These are phyloP conservation scores for Aureococcus anophagefferens DNA, from an alignment of 108 stramenopile genomes.

Conservation along the genomic window DNA sequence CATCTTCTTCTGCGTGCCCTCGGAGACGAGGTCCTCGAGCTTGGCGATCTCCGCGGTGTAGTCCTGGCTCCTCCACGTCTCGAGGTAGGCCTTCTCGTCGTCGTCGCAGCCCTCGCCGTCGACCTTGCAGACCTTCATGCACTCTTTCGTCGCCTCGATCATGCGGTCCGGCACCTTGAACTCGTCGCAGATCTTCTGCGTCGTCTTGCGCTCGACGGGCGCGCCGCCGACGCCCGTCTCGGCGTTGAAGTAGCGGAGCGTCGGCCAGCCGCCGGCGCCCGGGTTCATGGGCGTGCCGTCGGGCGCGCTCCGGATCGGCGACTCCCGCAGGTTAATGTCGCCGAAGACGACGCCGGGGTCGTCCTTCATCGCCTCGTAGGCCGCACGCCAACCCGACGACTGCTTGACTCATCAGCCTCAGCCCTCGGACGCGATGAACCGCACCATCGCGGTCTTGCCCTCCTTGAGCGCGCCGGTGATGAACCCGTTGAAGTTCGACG, in stretches of 20 bases:
- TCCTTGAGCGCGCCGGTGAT: neutral
- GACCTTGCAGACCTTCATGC: no score
- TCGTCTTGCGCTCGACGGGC: slow-evolving; percentile 43
- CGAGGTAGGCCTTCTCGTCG: no score
- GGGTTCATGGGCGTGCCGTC: slow-evolving; percentile 24
- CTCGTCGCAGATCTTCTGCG: slow-evolving; percentile 48
- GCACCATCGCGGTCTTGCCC: slow-evolving; percentile 49
- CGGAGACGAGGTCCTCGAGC: no score
- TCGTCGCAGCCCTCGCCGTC: no score
- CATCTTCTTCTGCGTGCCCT: no score
- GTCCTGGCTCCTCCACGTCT: no score
- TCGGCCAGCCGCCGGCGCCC: slow-evolving; percentile 62
- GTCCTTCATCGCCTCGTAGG: slow-evolving; percentile 40
- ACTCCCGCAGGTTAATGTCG: slow-evolving; percentile 44
- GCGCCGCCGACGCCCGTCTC: slow-evolving; percentile 50
- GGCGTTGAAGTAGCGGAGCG: slow-evolving; percentile 55
- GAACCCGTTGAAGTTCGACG: neutral
- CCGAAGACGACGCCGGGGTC: slow-evolving; percentile 45
- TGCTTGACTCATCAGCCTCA: slow-evolving; percentile 76
- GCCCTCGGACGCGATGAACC: slow-evolving; percentile 52
- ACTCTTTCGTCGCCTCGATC: no score
- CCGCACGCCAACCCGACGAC: slow-evolving; percentile 57
- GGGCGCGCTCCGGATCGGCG: slow-evolving; percentile 4
- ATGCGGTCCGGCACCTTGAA: slow-evolving; percentile 6
- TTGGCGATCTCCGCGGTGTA: no score